Percentiles rank a stretch among this genome's conserved stretches.
phyloP scores from a whole-genome alignment of 2,329 filamentous ascomycete species.

The Pestalotiopsis sp. region DNA sequence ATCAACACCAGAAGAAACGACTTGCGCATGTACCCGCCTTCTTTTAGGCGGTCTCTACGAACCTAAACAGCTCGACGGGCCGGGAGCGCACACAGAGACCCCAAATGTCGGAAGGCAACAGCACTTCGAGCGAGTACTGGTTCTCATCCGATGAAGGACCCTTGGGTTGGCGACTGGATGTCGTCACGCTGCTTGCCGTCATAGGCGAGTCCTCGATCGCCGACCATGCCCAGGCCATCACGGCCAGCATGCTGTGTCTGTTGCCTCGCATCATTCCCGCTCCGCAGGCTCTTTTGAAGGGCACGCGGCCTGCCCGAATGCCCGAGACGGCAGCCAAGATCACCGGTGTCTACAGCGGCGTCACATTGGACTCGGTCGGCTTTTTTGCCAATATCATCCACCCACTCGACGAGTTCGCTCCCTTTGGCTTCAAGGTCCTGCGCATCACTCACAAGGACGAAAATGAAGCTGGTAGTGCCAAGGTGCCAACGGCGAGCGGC shows the following conservation, averaged over 20 bases:
- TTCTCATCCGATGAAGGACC: conserved; percentile 36
- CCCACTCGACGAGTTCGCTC: conserved; percentile 49
- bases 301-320: conserved; percentile 55
- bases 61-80: background rate
- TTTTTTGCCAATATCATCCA: conserved; percentile 66
- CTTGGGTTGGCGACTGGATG: conserved; percentile 57
- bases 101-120: conserved; percentile 22
- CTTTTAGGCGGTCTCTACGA: background rate
- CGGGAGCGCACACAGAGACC: background rate
- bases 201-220: conserved; percentile 62
- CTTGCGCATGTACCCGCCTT: background rate
- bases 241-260: conserved; percentile 57
- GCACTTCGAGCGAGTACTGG: conserved; percentile 15
- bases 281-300: conserved; percentile 62
- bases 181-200: conserved; percentile 64
- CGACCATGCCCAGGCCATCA: conserved; percentile 60
- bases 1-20: background rate
- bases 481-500: conserved; percentile 18
- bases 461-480: conserved; percentile 23
- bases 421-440: conserved; percentile 50
- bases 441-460: conserved; percentile 47
- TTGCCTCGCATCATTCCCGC: conserved; percentile 64
- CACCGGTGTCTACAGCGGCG: conserved; percentile 60
- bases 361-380: conserved; percentile 54
- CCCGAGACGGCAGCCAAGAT: conserved; percentile 57